Percentiles rank a stretch among this genome's conserved stretches.
phyloP scores from a whole-genome alignment of 2,329 filamentous ascomycete species.

The Diaporthe velutina region DNA sequence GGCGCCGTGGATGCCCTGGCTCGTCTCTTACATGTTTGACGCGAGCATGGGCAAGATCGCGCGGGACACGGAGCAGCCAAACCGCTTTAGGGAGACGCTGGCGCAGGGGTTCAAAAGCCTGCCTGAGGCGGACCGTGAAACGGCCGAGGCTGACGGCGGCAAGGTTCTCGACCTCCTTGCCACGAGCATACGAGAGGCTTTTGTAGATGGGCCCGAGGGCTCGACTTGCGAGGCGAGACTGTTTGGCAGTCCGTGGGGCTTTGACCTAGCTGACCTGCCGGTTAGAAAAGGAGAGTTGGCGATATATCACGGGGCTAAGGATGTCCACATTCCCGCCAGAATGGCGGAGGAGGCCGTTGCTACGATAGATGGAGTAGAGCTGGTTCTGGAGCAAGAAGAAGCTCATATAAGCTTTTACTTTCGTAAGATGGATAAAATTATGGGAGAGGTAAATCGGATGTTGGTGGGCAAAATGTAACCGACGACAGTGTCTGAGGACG shows the following conservation, averaged over 20 bases:
- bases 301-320: conserved; percentile 43
- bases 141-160: conserved; percentile 14
- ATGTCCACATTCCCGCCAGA: conserved; percentile 43
- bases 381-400: conserved; percentile 39
- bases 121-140: conserved; percentile 19
- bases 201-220: conserved; percentile 35
- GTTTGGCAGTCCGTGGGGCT: conserved; percentile 42
- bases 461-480: too few relatives aligned
- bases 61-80: conserved; percentile 27
- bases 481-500: neutral
- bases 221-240: conserved; percentile 37
- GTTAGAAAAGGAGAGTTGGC: conserved; percentile 39
- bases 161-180: conserved; percentile 32
- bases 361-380: conserved; percentile 40
- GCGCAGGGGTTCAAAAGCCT: conserved; percentile 15
- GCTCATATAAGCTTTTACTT: conserved; percentile 42
- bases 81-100: conserved; percentile 27
- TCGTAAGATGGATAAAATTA: conserved; percentile 40
- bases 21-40: conserved; percentile 38
- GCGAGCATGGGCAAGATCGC: conserved; percentile 31
- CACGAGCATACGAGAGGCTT: conserved; percentile 26
- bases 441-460: conserved; percentile 26
- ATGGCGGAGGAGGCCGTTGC: conserved; percentile 43
- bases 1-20: conserved; percentile 38
- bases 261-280: conserved; percentile 41